These are phyloP conservation scores for Syzygium oleosum DNA, from an alignment of 345 rosid species.

Conservation along the genomic window DNA sequence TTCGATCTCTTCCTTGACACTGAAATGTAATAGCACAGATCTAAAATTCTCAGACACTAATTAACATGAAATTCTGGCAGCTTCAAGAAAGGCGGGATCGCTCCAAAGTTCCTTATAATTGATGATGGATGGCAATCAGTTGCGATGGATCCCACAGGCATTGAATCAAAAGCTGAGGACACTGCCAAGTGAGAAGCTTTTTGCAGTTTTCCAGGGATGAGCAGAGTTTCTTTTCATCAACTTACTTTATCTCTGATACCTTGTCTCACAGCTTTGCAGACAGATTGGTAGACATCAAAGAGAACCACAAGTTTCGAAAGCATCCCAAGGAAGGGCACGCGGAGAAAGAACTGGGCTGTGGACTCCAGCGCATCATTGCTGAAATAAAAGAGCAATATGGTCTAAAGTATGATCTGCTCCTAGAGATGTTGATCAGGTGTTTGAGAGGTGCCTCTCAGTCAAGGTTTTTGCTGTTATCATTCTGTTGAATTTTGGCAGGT, in stretches of 20 bases:
- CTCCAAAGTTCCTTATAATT: constrained; percentile 17
- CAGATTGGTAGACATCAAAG: constrained; percentile 5
- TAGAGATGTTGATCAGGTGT: neutral
- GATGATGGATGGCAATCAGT: constrained; percentile 34
- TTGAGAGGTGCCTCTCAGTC: neutral
- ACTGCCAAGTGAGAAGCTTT: constrained; percentile 40
- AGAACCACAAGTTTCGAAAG: constrained; percentile 20
- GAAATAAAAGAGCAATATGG: constrained; percentile 19
- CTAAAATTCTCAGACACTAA: neutral
- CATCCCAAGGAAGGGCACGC: constrained; percentile 1
- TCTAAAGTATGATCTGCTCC: constrained; percentile 9
- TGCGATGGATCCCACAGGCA: constrained; percentile 42
- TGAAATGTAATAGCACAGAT: neutral
- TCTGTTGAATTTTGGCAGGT: neutral
- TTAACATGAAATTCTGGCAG: constrained; percentile 11
- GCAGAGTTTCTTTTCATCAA: neutral
- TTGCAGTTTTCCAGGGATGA: neutral
- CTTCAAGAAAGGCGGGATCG: constrained; percentile 20
- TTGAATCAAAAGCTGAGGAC: constrained; percentile 39
- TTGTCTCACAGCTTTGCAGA: constrained; percentile 1
- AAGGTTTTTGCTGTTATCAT: neutral
- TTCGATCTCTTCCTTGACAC: neutral
- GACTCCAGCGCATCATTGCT: constrained; percentile 21
- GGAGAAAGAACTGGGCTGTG: constrained; percentile 3
- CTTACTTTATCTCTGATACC: neutral